phyloP scores from a whole-genome alignment of 305 asterid genomes.

The Fraxinus velutina region DNA sequence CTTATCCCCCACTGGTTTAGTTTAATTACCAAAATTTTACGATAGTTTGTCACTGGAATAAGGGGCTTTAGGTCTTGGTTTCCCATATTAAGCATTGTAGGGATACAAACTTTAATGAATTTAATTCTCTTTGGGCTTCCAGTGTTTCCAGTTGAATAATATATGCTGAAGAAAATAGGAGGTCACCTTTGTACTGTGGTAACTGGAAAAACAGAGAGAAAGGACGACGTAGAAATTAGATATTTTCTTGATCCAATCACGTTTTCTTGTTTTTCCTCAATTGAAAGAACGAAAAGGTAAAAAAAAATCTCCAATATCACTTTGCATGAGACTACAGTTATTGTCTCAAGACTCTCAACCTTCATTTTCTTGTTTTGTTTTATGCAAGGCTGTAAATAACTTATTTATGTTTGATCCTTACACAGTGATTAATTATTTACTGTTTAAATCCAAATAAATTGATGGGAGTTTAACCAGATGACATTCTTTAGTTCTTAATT shows the following conservation, averaged over 20 bases:
- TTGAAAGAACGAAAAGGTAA: background rate
- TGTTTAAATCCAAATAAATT: background rate
- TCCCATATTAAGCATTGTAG: background rate
- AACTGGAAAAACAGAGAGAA: background rate
- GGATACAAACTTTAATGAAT: background rate
- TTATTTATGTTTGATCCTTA: background rate
- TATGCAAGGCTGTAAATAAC: background rate
- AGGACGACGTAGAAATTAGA: background rate
- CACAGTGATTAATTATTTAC: background rate
- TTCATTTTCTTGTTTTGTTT: background rate
- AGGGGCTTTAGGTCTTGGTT: background rate
- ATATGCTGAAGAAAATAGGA: background rate
- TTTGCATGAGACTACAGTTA: background rate
- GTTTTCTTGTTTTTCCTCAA: background rate
- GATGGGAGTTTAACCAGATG: background rate
- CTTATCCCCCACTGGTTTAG: background rate
- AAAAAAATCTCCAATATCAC: background rate
- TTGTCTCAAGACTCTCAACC: background rate
- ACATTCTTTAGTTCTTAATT: background rate
- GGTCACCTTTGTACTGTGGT: background rate
- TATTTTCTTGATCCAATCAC: background rate
- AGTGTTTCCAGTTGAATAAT: background rate
- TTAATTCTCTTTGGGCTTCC: background rate
- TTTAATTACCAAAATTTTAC: background rate
- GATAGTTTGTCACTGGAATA: background rate